Base-by-base conservation (phyloP, 2,329 filamentous ascomycete species). In the Scopulariopsis brevicaulis region DNA sequence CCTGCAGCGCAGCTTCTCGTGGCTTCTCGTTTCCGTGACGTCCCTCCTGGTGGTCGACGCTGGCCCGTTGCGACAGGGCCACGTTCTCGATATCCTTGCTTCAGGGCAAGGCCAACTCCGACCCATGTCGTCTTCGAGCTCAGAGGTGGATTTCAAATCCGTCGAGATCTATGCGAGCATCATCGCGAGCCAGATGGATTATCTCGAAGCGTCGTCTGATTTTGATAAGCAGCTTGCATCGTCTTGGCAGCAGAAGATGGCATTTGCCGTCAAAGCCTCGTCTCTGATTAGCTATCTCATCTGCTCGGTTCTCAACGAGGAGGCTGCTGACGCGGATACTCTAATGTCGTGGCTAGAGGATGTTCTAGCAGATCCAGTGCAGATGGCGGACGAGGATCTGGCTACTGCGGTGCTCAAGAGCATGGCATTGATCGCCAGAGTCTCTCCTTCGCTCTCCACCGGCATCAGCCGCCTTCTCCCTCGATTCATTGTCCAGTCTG, bases 291-390 rank as follows among this genome's bases (percentile, higher is more conserved):
- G 88, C 60, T 96, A 90, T 65, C 73, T 97, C 54, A 95, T 92
- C 68, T 97, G 93, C 67, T 81, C 87, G 20, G 76, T 95, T 20
- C 77, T 96, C 18, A 89, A 94, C 62, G 88, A 92, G 63, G 87
- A 93, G 57, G 81, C 85, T 37, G 89, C 89, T 2, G 92, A 96
- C 64, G 75, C 83, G 2, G 91, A 96, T 56, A 72, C 85, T 18
- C 78, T 99, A 25, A 84, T 94, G 73, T 77, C 78, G 12, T 97
- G 92, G 92, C 79, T 99, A 12, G 90, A 96, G 65, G 85, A 89
- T 63, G 86, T 89, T 10, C 75, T 97, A 52, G 80, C 83, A 40
- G 90, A 97, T 67, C 78, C 85, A 12, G 77, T 84, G 35, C 90
- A 96, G 68, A 96, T 96, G 83, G 82, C 85, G 0, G 89, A 95